These are phyloP conservation scores for Epithele typhae DNA, from an alignment of 768 basidiomycete genomes.

Conservation along the genomic window DNA sequence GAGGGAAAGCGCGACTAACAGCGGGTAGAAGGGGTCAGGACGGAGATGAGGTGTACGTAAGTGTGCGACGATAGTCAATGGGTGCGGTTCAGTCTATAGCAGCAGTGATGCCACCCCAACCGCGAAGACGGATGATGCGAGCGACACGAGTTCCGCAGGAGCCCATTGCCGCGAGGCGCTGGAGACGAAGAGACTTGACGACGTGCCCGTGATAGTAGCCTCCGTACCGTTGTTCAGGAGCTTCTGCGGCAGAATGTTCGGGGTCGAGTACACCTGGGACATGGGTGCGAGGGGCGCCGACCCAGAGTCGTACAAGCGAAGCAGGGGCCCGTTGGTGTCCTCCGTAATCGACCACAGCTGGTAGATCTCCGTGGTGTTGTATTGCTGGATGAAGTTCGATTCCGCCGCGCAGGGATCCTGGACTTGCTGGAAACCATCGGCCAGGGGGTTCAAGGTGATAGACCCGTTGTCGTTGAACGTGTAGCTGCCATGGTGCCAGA, in stretches of 20 bases:
- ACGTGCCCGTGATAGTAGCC: constrained; percentile 15
- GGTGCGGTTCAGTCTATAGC: constrained; percentile 3
- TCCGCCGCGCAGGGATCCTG: constrained; percentile 89
- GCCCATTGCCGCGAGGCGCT: constrained; percentile 11
- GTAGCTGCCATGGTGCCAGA: constrained; percentile 88
- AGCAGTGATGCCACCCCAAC: constrained; percentile 9
- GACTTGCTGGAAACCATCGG: constrained; percentile 91
- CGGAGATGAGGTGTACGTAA: background rate
- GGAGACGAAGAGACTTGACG: background rate
- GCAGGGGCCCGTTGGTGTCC: constrained; percentile 61
- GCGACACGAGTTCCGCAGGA: constrained; percentile 2
- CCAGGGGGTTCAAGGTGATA: constrained; percentile 65
- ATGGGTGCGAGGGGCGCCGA: constrained; percentile 71
- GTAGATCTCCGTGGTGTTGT: constrained; percentile 73
- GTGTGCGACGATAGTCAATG: too few relatives aligned
- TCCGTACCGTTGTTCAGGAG: constrained; percentile 56
- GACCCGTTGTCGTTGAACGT: constrained; percentile 70
- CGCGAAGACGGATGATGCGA: constrained; percentile 7
- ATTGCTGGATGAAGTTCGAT: constrained; percentile 83
- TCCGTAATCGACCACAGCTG: constrained; percentile 64
- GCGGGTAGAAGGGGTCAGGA: background rate
- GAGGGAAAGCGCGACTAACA: background rate
- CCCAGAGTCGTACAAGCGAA: constrained; percentile 77
- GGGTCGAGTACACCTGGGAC: constrained; percentile 62
- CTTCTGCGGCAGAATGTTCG: constrained; percentile 84